These are phyloP conservation scores for Globisporangium cederbergense DNA, from an alignment of 352 stramenopile genomes.

Conservation along the genomic window DNA sequence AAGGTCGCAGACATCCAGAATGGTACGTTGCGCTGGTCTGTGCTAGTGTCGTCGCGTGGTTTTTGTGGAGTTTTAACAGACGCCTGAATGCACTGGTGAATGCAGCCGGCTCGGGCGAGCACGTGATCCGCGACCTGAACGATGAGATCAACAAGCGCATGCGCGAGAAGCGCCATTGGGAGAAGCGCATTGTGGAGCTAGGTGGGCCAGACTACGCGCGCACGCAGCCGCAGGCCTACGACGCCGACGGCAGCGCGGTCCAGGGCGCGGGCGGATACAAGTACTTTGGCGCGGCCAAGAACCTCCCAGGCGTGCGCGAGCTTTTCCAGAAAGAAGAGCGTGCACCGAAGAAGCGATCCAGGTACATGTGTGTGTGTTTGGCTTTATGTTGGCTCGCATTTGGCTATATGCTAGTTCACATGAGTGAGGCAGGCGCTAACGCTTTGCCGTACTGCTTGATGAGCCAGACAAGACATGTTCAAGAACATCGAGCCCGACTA, in stretches of 20 bases:
- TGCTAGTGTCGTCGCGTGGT: not conserved
- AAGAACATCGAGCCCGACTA: slow-evolving; percentile 89
- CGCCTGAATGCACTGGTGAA: not conserved
- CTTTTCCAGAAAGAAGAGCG: slow-evolving; percentile 87
- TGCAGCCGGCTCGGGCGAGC: slow-evolving; percentile 89
- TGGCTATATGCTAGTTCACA: too few species aligned
- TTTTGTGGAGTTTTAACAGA: not conserved
- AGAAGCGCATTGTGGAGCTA: slow-evolving; percentile 86
- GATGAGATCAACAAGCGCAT: slow-evolving; percentile 99
- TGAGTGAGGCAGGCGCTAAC: not conserved
- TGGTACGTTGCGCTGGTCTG: slow-evolving; percentile 27
- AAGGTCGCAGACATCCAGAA: slow-evolving; percentile 98
- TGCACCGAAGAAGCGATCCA: slow-evolving; percentile 50
- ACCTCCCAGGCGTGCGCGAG: slow-evolving; percentile 94
- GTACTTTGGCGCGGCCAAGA: slow-evolving; percentile 97
- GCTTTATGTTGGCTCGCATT: too few species aligned
- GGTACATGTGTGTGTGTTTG: slow-evolving; percentile 13
- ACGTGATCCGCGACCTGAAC: slow-evolving; percentile 97
- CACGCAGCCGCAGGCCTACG: slow-evolving; percentile 75
- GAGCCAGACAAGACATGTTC: slow-evolving; percentile 76
- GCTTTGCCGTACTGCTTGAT: not conserved
- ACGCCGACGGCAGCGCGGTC: slow-evolving; percentile 67
- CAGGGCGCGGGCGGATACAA: slow-evolving; percentile 87
- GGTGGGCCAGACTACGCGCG: slow-evolving; percentile 87
- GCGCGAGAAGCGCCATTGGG: slow-evolving; percentile 89